These are phyloP conservation scores for Cardamine chenopodiifolia DNA, from an alignment of 345 rosid species.

Conservation along the genomic window DNA sequence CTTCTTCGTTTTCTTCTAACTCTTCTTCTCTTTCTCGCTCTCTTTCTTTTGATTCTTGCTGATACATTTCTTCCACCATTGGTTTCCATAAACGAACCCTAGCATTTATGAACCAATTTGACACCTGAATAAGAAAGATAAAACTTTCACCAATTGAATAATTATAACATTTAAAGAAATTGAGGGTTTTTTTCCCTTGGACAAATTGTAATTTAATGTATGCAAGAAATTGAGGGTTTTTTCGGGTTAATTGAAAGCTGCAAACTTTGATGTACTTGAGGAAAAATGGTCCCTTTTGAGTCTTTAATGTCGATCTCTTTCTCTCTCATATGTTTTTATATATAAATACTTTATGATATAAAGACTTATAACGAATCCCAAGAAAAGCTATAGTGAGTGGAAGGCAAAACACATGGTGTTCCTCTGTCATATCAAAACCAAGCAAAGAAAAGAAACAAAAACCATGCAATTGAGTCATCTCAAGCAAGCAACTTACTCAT, in stretches of 20 bases:
- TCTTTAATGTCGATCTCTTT: conserved; percentile 37
- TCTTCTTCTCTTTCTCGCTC: conserved; percentile 34
- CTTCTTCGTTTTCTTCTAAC: conserved; percentile 37
- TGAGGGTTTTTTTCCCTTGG: conserved; percentile 14
- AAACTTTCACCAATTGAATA: neutral
- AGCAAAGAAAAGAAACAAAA: conserved; percentile 35
- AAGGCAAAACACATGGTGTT: conserved; percentile 43
- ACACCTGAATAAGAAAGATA: conserved; percentile 57
- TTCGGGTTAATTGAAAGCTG: conserved; percentile 36
- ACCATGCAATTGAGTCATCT: conserved; percentile 34
- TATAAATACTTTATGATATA: neutral
- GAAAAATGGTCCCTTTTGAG: conserved; percentile 36
- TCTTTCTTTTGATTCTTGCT: conserved; percentile 74
- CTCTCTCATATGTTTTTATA: conserved; percentile 5
- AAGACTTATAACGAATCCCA: conserved; percentile 40
- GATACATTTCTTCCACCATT: conserved; percentile 99
- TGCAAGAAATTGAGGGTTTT: conserved; percentile 38
- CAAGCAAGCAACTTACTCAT: conserved; percentile 9
- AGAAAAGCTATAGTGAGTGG: conserved; percentile 38
- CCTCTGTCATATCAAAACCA: conserved; percentile 33
- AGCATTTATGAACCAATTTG: conserved; percentile 99
- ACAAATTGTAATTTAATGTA: conserved; percentile 33
- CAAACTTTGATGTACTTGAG: conserved; percentile 40
- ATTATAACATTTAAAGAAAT: neutral
- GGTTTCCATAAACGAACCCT: conserved; percentile 99